These are phyloP conservation scores for Neurospora sp. DNA, from an alignment of 495 filamentous ascomycete genomes.

Conservation along the genomic window DNA sequence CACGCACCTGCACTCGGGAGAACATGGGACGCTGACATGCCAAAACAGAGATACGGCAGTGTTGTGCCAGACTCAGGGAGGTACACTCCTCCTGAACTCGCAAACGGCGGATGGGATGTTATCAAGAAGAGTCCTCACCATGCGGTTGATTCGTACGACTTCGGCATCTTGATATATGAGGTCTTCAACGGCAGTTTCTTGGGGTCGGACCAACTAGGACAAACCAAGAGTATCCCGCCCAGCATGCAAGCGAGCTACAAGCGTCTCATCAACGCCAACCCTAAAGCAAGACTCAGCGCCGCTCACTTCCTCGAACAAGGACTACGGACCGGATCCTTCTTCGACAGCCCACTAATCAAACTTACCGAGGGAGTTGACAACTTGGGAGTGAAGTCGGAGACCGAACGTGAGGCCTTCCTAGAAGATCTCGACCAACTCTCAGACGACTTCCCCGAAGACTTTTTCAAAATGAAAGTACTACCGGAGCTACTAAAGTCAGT, in stretches of 20 bases:
- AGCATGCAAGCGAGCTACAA: slow-evolving; percentile 86
- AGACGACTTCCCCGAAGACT: slow-evolving; percentile 93
- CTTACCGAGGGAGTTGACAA: slow-evolving; percentile 87
- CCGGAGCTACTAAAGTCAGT: slow-evolving; percentile 95
- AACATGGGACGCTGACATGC: slow-evolving; percentile 1
- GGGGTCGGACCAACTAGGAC: slow-evolving; percentile 63
- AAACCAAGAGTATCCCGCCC: slow-evolving; percentile 78
- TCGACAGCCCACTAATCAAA: slow-evolving; percentile 84
- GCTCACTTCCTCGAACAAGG: slow-evolving; percentile 87
- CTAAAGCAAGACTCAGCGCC: slow-evolving; percentile 75
- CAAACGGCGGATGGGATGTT: slow-evolving; percentile 76
- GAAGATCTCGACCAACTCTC: slow-evolving; percentile 79
- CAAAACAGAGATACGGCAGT: slow-evolving; percentile 64
- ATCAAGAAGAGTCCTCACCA: slow-evolving; percentile 75
- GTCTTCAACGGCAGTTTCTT: slow-evolving; percentile 78
- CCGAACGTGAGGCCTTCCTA: slow-evolving; percentile 77
- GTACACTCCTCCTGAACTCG: slow-evolving; percentile 78
- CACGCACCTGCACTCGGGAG: not conserved
- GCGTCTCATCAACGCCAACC: slow-evolving; percentile 75
- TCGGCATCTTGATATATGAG: slow-evolving; percentile 77
- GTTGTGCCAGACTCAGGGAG: slow-evolving; percentile 71
- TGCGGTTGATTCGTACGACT: slow-evolving; percentile 78
- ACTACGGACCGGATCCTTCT: slow-evolving; percentile 70
- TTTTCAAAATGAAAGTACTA: slow-evolving; percentile 92
- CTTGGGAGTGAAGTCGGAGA: slow-evolving; percentile 75